These are phyloP conservation scores for Elsinoe arachidis DNA, from an alignment of 2,329 filamentous ascomycete species.

Conservation along the genomic window DNA sequence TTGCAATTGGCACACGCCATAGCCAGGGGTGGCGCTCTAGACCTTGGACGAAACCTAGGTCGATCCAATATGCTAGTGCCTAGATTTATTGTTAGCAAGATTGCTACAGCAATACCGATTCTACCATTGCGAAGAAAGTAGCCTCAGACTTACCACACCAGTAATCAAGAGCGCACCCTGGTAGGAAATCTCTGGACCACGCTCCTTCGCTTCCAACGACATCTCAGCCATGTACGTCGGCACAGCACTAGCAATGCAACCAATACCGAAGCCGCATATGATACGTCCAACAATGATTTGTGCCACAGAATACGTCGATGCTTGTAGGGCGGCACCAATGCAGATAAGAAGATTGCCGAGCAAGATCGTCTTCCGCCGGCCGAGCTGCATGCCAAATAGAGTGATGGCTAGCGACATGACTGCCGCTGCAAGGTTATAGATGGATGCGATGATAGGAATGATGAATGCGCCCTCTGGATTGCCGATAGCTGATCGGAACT, in stretches of 20 bases:
- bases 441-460: slow-evolving; percentile 22
- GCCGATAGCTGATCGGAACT: slow-evolving; percentile 20
- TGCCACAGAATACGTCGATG: slow-evolving; percentile 23
- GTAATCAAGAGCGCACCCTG: slow-evolving; percentile 21
- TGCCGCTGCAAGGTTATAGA: slow-evolving; percentile 21
- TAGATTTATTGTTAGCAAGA: neutral
- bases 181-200: slow-evolving; percentile 25
- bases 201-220: slow-evolving; percentile 19
- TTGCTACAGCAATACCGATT: too few species aligned
- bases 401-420: slow-evolving; percentile 19
- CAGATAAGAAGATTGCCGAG: slow-evolving; percentile 24
- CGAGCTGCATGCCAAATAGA: slow-evolving; percentile 23
- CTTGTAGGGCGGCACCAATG: slow-evolving; percentile 25
- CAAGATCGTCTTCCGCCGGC: slow-evolving; percentile 23
- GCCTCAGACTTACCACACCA: slow-evolving; percentile 16
- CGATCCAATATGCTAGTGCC: slow-evolving; percentile 25
- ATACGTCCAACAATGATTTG: slow-evolving; percentile 27
- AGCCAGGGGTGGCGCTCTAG: slow-evolving; percentile 22
- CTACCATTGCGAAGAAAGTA: too few species aligned
- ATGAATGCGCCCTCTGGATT: slow-evolving; percentile 19
- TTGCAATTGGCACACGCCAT: slow-evolving; percentile 28
- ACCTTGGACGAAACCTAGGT: slow-evolving; percentile 21
- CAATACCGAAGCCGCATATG: slow-evolving; percentile 22
- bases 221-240: slow-evolving; percentile 30
- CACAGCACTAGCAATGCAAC: slow-evolving; percentile 24